Evolutionary conservation across 169 alveolate genomes (phyloP), one percentile per base, ranked within the genome.

Genomic region (Cryptosporidium baileyi): DNA sequence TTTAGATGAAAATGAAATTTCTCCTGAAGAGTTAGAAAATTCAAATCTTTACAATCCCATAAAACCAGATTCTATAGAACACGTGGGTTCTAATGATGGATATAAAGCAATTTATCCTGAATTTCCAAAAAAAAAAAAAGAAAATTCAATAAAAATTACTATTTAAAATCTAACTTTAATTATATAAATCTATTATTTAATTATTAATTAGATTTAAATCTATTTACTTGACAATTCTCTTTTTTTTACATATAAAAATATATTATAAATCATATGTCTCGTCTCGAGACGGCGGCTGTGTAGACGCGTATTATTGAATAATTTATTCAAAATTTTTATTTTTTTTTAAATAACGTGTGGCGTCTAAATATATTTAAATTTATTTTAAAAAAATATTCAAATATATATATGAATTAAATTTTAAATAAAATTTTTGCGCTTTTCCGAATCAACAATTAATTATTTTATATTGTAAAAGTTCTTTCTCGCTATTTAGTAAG

Each of bases 241-340:
- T n/a, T n/a, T n/a, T n/a, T n/a, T n/a, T n/a, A n/a, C n/a, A n/a
- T n/a, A n/a, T n/a, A n/a, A n/a, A n/a, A n/a, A n/a, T n/a, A n/a
- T n/a, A n/a, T n/a, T 47, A 47, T 47, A 4, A 41, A 24, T 13
- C 1, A 6, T 0, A 26, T 63, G 81, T 65, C 81, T 65, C 62
- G 81, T 65, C 81, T 65, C 81, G 81, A 65, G 81, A 65, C 81
- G 81, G 81, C 81, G 81, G 81, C 22, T 26, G 0, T 32, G 0
- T 2, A 11, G 63, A 43, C 63, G 63, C 36, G 63, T 5, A n/a
- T 1, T 0, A 13, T 3, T 24, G 41, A 57, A 22, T 8, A 4
- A 6, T 6, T n/a, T n/a, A n/a, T n/a, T n/a, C n/a, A n/a, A n/a
- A n/a, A n/a, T n/a, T n/a, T n/a, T n/a, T n/a, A n/a, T n/a, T n/a